Percentiles rank a stretch among this genome's conserved stretches.
Evolutionary conservation across 1,139 yeast species (phyloP).

Genomic region (Taphrina deformans): DNA sequence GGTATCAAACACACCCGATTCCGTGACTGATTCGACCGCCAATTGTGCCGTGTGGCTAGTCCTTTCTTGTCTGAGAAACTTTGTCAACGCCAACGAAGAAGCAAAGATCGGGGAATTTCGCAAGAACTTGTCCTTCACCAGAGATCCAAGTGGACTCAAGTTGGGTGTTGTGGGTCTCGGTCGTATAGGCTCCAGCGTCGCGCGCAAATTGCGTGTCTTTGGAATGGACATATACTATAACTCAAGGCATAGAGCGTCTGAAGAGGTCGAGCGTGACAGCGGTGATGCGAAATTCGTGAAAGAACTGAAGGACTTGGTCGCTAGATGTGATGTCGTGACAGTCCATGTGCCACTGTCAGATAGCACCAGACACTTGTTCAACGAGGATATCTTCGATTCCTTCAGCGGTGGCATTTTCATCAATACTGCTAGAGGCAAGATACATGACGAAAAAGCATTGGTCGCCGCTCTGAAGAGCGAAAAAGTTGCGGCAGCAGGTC

Average conservation of each 20-base stretch:
- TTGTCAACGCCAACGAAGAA: not conserved
- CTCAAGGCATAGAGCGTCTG: constrained; percentile 58
- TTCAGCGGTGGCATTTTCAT: constrained; percentile 67
- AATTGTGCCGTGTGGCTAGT: constrained; percentile 69
- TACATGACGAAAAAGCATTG: constrained; percentile 61
- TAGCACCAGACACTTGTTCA: constrained; percentile 59
- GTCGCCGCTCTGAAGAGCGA: constrained; percentile 61
- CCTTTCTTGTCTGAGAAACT: constrained; percentile 60
- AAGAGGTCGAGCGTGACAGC: constrained; percentile 52
- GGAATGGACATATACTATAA: constrained; percentile 67
- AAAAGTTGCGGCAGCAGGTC: constrained; percentile 66
- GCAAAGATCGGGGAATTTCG: not conserved
- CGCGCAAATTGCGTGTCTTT: constrained; percentile 63
- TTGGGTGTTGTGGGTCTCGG: constrained; percentile 76
- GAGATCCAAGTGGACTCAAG: not conserved
- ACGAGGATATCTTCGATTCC: constrained; percentile 54
- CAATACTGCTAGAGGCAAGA: constrained; percentile 73
- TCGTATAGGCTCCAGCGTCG: constrained; percentile 72
- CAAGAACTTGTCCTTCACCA: not conserved
- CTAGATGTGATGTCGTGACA: constrained; percentile 58
- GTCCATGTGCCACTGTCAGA: constrained; percentile 63
- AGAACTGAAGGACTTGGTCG: constrained; percentile 57
- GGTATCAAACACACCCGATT: constrained; percentile 67
- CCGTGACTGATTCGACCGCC: constrained; percentile 83
- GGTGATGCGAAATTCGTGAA: constrained; percentile 52